Evolutionary conservation across 2,329 filamentous ascomycete species (phyloP), one percentile per base, ranked within the genome.

Genomic region (Microsporum audouinii): DNA sequence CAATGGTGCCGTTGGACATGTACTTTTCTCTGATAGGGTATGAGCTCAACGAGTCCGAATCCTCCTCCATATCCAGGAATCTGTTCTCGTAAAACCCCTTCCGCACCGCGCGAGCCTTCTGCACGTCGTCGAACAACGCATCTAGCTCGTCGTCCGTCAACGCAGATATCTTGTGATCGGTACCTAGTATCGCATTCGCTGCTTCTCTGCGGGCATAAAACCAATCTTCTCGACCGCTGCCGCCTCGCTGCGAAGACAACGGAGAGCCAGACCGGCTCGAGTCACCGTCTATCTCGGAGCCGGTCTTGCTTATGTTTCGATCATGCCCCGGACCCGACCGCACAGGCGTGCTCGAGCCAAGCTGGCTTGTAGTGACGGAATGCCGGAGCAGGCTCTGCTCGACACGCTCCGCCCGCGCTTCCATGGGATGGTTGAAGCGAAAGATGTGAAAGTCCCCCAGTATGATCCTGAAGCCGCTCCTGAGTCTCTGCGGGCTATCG

Each of bases 401-500:
- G 10, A 90, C 91, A 60, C 94, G 81, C 75, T 99, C 94, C 2
- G 91, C 92, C 62, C 89, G 86, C 34, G 94, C 94, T 76, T 99
- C 94, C 79, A 96, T 88, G 0, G 94, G 94, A 71, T 99, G 91
- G 69, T 97, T 99, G 79, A 99, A 99, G 61, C 94, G 83, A 76
- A 99, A 66, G 63, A 99, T 99, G 73, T 99, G 94, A 68, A 99
- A 99, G 73, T 99, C 94, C 45, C 94, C 94, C 7, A 99, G 80
- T 64, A 99, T 99, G 60, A 99, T 88, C 64, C 94, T 88, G 72
- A 91, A 96, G 4, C 94, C 94, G 68, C 91, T 96, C 70, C 91
- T 87, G 49, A 99, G 79, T 65, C 91, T 84, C 66, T 87, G 91
- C 0, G 91, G 86, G 69, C 91, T 91, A 60, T 91, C 85, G 60